Evolutionary conservation across 257 asterid species (phyloP), one percentile per base, ranked within the genome.

Genomic region (Anisodus tanguticus): DNA sequence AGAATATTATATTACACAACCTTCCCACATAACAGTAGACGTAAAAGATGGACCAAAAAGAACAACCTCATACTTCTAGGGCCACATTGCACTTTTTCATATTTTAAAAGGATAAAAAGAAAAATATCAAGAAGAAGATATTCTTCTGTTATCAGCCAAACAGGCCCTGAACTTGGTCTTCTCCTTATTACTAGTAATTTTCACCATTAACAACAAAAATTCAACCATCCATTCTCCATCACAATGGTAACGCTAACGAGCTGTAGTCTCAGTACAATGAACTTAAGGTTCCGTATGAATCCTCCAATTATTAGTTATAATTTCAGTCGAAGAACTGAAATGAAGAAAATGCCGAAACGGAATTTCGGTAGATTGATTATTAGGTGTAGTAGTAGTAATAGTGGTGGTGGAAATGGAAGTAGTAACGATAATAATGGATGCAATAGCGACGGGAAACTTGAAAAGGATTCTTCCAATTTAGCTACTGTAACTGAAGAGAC

Each of bases 161-260:
- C 58, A n/a, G 79, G 2, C 79, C 58, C 58, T 71, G 5, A 41
- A 9, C 55, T 70, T 70, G 15, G 31, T 68, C 76, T 68, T 68
- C 51, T 68, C 76, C 53, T 6, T 37, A 35, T 5, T 12, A 51
- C 57, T 51, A 12, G 3, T 13, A 47, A 53, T 37, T 37, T 35
- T 67, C 76, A 6, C 77, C 26, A 39, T 76, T 26, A 53, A 19
- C 15, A 79, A 53, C 45, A 57, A 77, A 74, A 31, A 70, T 37
- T 9, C 79, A 72, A n/a, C 11, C 4, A 39, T 12, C 41, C 0
- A 9, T 63, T 15, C 8, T 64, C 55, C 63, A 67, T n/a, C n/a
- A 62, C 41, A 7, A 93, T 94, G 97, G 97, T 87, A 58, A 90
- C 97, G 31, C 72, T 94, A 57, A 87, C 95, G 84, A 90, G 90